Evolutionary conservation across 768 basidiomycete species (phyloP).

Genomic region (Lactarius akahatsu): DNA sequence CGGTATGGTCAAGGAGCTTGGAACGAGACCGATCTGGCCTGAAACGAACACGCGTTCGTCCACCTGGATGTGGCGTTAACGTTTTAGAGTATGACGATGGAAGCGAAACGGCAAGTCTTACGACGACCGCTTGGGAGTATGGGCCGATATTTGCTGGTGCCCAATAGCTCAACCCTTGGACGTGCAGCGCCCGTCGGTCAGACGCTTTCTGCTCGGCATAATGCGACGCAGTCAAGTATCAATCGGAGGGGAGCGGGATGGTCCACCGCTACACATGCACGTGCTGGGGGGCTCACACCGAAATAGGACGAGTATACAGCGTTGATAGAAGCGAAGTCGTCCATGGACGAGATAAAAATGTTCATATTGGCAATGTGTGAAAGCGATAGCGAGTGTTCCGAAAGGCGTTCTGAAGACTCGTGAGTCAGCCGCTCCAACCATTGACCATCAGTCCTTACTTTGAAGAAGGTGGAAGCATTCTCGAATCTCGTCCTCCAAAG

Average conservation of each 20-base stretch:
- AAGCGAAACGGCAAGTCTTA: constrained; percentile 44
- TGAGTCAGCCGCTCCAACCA: constrained; percentile 2
- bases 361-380: constrained; percentile 74
- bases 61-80: constrained; percentile 45
- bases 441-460: constrained; percentile 44
- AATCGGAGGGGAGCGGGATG: constrained; percentile 58
- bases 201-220: constrained; percentile 38
- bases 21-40: constrained; percentile 92
- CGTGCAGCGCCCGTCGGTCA: constrained; percentile 79
- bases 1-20: constrained; percentile 68
- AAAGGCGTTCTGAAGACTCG: constrained; percentile 51
- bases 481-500: constrained; percentile 70
- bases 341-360: constrained; percentile 79
- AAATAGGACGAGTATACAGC: constrained; percentile 77
- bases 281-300: constrained; percentile 86
- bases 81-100: not conserved
- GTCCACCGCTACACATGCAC: constrained; percentile 88
- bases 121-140: constrained; percentile 90
- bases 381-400: constrained; percentile 47
- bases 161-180: constrained; percentile 97
- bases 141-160: constrained; percentile 99
- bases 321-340: constrained; percentile 76
- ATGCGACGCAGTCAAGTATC: constrained; percentile 82
- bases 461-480: constrained; percentile 63
- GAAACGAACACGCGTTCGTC: constrained; percentile 82